These are phyloP conservation scores for Fomitiporia mediterranea DNA, from an alignment of 1,284 basidiomycete genomes.

Conservation along the genomic window DNA sequence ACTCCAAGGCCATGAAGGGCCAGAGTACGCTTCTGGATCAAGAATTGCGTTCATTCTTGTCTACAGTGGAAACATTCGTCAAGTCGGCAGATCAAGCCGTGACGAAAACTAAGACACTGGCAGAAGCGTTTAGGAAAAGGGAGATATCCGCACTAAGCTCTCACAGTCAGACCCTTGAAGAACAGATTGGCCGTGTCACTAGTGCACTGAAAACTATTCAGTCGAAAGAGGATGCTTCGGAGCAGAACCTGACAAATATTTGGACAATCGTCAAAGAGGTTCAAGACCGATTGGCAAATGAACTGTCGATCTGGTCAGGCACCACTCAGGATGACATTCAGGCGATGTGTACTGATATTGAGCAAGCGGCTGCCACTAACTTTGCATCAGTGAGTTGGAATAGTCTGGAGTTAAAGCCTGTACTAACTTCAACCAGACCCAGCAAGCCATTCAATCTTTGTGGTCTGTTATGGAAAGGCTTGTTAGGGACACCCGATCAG, in stretches of 20 bases:
- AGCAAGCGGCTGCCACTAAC: constrained; percentile 32
- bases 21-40: constrained; percentile 57
- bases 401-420: background rate
- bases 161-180: constrained; percentile 53
- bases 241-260: constrained; percentile 15
- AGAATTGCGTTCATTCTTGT: constrained; percentile 48
- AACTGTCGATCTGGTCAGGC: constrained; percentile 52
- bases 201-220: constrained; percentile 57
- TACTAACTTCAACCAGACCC: constrained; percentile 34
- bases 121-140: constrained; percentile 51
- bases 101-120: constrained; percentile 49
- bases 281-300: constrained; percentile 46
- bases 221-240: constrained; percentile 24
- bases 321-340: constrained; percentile 46
- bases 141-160: constrained; percentile 42
- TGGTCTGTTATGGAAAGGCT: constrained; percentile 56
- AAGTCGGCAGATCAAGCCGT: constrained; percentile 51
- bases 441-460: constrained; percentile 48
- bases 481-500: constrained; percentile 52
- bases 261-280: constrained; percentile 50
- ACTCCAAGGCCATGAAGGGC: constrained; percentile 58
- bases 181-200: constrained; percentile 55
- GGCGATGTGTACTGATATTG: constrained; percentile 43
- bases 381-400: constrained; percentile 38
- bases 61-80: constrained; percentile 60